Evolutionary conservation across 352 stramenopile species (phyloP).

Genomic region (Peronospora farinosa): DNA sequence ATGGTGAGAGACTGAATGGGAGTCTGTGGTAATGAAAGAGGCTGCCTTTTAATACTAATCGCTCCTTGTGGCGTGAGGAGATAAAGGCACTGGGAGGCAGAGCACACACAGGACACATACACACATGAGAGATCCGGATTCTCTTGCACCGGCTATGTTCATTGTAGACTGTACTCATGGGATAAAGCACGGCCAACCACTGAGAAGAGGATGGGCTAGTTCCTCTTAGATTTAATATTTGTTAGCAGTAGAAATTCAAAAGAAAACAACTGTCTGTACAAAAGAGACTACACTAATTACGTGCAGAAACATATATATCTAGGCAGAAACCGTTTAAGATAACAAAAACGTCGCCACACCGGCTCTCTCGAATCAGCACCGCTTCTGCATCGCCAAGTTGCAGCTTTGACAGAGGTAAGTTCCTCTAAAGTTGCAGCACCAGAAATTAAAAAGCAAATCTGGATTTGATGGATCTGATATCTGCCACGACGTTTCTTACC

Average conservation of each 20-base stretch:
- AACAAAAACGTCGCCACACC: conserved; percentile 16
- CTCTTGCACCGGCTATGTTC: conserved; percentile 14
- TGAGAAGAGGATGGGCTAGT: conserved; percentile 7
- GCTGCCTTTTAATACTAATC: conserved; percentile 3
- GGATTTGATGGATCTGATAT: too few species aligned
- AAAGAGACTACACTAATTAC: neutral
- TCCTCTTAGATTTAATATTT: neutral
- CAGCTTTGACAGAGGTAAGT: too few species aligned
- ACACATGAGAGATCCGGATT: conserved; percentile 21
- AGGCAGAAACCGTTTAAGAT: neutral
- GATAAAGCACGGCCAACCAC: conserved; percentile 16
- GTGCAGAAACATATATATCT: neutral
- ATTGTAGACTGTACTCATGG: conserved; percentile 12
- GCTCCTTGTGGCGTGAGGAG: conserved; percentile 8
- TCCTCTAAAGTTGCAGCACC: too few species aligned
- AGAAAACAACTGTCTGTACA: neutral
- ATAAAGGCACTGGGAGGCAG: conserved; percentile 17
- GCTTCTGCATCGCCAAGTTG: neutral
- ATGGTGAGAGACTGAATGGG: neutral
- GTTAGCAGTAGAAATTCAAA: too few species aligned
- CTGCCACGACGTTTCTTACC: too few species aligned
- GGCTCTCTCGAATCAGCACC: conserved; percentile 6
- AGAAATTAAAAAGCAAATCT: too few species aligned
- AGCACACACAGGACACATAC: neutral
- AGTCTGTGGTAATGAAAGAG: conserved; percentile 2